Base-by-base conservation (phyloP, 2,329 filamentous ascomycete genomes). In the Penicillium sp. region DNA sequence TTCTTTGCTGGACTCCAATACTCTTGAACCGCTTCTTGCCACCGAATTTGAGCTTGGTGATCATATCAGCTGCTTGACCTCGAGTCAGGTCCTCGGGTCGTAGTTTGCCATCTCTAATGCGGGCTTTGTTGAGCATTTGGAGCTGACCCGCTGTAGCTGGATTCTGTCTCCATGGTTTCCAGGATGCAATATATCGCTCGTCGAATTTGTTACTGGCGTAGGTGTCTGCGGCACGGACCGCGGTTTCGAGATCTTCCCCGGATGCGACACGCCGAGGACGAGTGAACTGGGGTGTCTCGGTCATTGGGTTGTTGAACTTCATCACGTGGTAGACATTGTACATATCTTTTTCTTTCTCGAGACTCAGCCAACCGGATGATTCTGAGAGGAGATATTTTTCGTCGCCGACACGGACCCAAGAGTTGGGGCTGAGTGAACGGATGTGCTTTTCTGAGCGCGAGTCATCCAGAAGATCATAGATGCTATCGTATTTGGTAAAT, bases 401-500 rank as follows among this genome's bases (percentile, higher is more conserved):
- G 1, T 77, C 73, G n/a, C 78, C 82, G 33, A 91, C 79, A 57
- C 85, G 82, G 1, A 97, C 89, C 93, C 93, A 98, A 0, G 88
- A 78, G 63, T 87, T 74, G 11, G 76, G 76, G 63, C 89, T 95
- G 18, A 94, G 74, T 12, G 78, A 74, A 39, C 88, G 82, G 51
- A 97, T 90, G 61, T 90, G 85, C 39, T 77, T 76, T 61, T 97
- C 91, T 27, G 81, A 82, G 3, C 83, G 85, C 1, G 83, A 85
- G 65, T 97, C 91, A 39, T 84, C 79, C 33, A 98, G 85, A 11
- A 98, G 78, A 60, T 97, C 93, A 55, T 90, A 84, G n/a, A 98
- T 83, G 2, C 86, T 91, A 49, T 87, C 86, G 66, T 97, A 98
- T 58, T 95, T 88, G 6, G 88, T 91, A 61, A 97, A 95, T 0